Base-by-base conservation (phyloP, 176 grass and related monocot genomes). In the Phragmites australis region DNA sequence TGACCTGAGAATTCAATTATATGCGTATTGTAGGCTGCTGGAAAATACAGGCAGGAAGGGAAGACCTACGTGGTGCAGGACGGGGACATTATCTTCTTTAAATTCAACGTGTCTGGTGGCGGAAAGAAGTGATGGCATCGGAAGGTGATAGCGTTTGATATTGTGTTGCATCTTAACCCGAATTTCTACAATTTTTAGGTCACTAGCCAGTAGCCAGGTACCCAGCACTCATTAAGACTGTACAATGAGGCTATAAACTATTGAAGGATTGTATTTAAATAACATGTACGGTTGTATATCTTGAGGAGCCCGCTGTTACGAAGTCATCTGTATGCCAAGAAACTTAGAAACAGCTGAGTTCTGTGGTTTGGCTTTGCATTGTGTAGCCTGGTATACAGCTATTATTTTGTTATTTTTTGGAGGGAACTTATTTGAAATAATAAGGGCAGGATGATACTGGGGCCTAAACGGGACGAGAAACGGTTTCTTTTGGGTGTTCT, bases 21-120 rank as follows among this genome's bases (percentile, higher is more conserved):
- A 48, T 32, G 12, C 1, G 39, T 26, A 15, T 37, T 82, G 43
- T 59, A 99, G 96, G 92, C 92, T 68, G 96, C 88, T 89, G 92
- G 96, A 18, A 99, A 95, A 82, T 99, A 99, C 82, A 91, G 64
- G 77, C 92, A 95, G 72, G 92, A 99, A 91, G 96, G 96, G 14
- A 99, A 99, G 82, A 99, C 96, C 6, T 99, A 95, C n/a, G 88
- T 94, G 65, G 96, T 99, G 72, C 92, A 91, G 86, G 96, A 99
- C 27, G 96, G 88, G 22, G 96, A 95, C 79, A 88, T 99, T 60
- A 93, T 99, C 30, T 99, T 95, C 90, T 99, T 99, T 68, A 99
- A 99, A 55, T 99, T 99, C 70, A 99, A 99, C 61, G 96, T 95
- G 40, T 99, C 96, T 75, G 93, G 90, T 6, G 96, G 96, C 10